Evolutionary conservation across 2,329 filamentous ascomycete genomes (phyloP).

Genomic region (Pseudodiploospora longispora): DNA sequence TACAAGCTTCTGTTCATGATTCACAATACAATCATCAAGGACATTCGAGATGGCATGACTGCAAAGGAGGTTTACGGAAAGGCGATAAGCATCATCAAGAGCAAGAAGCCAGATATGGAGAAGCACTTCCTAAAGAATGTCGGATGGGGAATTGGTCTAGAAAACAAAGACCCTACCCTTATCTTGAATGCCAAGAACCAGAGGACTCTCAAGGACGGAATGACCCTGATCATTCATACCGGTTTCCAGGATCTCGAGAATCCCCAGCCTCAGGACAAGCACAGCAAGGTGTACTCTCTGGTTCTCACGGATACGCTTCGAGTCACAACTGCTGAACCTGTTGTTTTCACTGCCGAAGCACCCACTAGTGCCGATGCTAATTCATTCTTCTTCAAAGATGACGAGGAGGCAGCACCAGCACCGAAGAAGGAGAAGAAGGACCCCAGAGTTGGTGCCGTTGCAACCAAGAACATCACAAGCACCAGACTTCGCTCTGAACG

Average conservation of each 20-base stretch:
- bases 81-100: conserved; percentile 68
- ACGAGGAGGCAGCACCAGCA: conserved; percentile 75
- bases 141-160: conserved; percentile 86
- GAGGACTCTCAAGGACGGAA: conserved; percentile 81
- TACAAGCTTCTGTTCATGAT: conserved; percentile 83
- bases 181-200: conserved; percentile 81
- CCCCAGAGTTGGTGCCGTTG: conserved; percentile 73
- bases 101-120: conserved; percentile 91
- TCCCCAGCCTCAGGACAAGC: conserved; percentile 78
- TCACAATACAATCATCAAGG: conserved; percentile 84
- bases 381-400: conserved; percentile 98
- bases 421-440: conserved; percentile 91
- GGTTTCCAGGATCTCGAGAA: conserved; percentile 88
- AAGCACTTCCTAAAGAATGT: conserved; percentile 92
- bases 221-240: conserved; percentile 88
- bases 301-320: conserved; percentile 90
- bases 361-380: conserved; percentile 87
- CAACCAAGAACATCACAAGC: conserved; percentile 91
- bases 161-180: conserved; percentile 77
- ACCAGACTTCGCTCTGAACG: conserved; percentile 88
- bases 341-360: conserved; percentile 90
- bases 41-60: conserved; percentile 75
- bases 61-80: conserved; percentile 91
- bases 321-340: conserved; percentile 67
- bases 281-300: conserved; percentile 80